Base-by-base conservation (phyloP, 768 basidiomycete species). In the Amanita brunnescens region DNA sequence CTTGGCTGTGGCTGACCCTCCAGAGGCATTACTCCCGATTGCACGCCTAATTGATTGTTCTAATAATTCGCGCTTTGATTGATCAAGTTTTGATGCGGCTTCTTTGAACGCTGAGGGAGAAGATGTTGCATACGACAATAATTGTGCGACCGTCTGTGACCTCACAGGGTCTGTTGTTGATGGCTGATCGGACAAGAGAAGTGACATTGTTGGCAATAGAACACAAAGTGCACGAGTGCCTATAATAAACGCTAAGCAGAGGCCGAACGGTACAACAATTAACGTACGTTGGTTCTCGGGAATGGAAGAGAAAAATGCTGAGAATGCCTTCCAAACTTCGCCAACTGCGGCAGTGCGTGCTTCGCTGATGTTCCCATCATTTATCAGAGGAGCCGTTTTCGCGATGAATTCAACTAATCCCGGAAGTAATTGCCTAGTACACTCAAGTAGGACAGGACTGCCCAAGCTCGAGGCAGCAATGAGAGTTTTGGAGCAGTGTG, bases 401-500 rank as follows among this genome's bases (percentile, higher is more conserved):
- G 86, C 85, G 23, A 93, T 68, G 59, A 83, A 89, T 55, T 82
- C 83, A n/a, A 97, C 80, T 53, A 95, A 67, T 1, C 82, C 85
- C 0, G 93, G 91, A 4, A 97, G 64, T 13, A 97, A 70, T 38
- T 87, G 72, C 43, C 79, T 75, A 6, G 79, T 73, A 57, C 87
- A 90, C 52, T 85, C 81, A 13, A 81, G 79, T 18, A 98, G 76
- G 9, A 84, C 66, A 1, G 77, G 67, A 47, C 79, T 83, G 3
- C 82, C 84, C 2, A 81, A 70, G 2, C 76, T 70, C 0, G 91
- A 85, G 2, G 93, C 83, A 5, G 79, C 64, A 32, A 91, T 75
- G 37, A 97, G 69, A 0, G 93, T 94, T 61, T 87, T 89, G 1
- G 87, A 81, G 59, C 95, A 97, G 58, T 98, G 91, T 2, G 86